Base-by-base conservation (phyloP, 2,329 filamentous ascomycete genomes). In the Cladosporium austrohemisphaericum region DNA sequence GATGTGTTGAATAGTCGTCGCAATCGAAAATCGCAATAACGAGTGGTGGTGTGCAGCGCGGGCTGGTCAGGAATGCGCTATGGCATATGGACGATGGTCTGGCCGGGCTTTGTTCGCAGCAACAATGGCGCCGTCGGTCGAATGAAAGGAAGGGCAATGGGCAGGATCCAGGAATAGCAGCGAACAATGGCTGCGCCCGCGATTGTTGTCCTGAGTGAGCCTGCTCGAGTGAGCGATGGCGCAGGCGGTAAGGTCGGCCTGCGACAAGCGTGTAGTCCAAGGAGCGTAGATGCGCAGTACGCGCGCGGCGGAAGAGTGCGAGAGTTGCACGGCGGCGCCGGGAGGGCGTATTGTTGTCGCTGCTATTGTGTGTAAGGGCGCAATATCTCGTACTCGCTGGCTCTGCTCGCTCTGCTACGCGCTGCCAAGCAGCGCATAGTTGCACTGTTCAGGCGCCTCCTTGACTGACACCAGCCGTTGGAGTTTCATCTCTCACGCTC, bases 21-120 rank as follows among this genome's bases (percentile, higher is more conserved):
- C 43, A 36, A 46, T 14, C 16, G 32, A 28, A n/a, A 33, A 9
- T 8, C 11, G 26, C 18, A 31, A 14, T 13, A 38, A 47, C 44
- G 44, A 47, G 20, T 33, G 22, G 25, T 31, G 25, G 44, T 38
- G 35, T 18, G 16, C 44, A 19, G 33, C 33, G 44, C 25, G 20
- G 40, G 47, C 37, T 32, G 37, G 47, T 14, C 26, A 31, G 47
- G 47, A 50, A 43, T 50, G 47, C 47, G 47, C 47, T 41, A 23
- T 43, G 16, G 47, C 47, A 50, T 50, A 18, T 9, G 28, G 11
- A 9, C 23, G 19, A 23, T 28, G 38, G 36, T 33, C 38, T 18
- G 32, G 38, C 29, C 40, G 13, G 33, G 28, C 47, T 43, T 50
- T 43, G 47, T 50, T 22, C 14, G 28, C 14, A 31, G 45, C 31